These are phyloP conservation scores for Trypanosomatidae sp. DNA, from an alignment of 208 protist genomes.

Conservation along the genomic window DNA sequence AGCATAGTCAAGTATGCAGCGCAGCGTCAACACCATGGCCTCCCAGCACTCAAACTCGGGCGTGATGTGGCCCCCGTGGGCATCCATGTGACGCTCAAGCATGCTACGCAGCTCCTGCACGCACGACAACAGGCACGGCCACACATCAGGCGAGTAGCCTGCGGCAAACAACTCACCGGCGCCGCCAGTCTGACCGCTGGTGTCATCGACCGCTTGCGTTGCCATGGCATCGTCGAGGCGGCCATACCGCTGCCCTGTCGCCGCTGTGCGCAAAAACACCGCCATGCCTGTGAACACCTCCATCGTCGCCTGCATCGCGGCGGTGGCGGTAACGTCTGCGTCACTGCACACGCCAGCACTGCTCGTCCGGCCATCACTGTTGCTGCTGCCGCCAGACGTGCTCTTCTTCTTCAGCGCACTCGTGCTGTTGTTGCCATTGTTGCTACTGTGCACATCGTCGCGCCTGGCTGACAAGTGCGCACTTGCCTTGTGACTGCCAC, in stretches of 20 bases:
- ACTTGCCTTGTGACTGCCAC: background rate
- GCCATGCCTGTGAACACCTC: conserved; percentile 73
- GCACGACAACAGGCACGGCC: conserved; percentile 26
- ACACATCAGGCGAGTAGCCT: conserved; percentile 30
- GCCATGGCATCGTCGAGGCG: conserved; percentile 14
- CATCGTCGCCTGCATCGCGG: conserved; percentile 20
- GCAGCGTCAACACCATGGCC: conserved; percentile 46
- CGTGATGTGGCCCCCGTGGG: conserved; percentile 19
- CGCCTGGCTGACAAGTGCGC: too few relatives aligned
- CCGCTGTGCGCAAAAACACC: conserved; percentile 54
- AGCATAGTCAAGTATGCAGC: conserved; percentile 57
- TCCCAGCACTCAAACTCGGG: conserved; percentile 87
- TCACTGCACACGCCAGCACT: background rate
- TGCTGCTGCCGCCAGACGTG: too few relatives aligned
- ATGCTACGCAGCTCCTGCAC: conserved; percentile 35
- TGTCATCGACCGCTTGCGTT: conserved; percentile 17
- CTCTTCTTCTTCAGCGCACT: too few relatives aligned
- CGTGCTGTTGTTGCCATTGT: too few relatives aligned
- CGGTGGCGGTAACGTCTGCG: background rate
- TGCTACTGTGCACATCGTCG: too few relatives aligned
- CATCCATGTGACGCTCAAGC: conserved; percentile 55
- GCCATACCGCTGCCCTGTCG: conserved; percentile 48
- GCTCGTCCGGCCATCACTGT: too few relatives aligned
- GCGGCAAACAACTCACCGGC: conserved; percentile 13
- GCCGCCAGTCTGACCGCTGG: background rate